Conservation (phyloP, 306 rosid genomes). For the Aeschynomene evenia region DNA sequence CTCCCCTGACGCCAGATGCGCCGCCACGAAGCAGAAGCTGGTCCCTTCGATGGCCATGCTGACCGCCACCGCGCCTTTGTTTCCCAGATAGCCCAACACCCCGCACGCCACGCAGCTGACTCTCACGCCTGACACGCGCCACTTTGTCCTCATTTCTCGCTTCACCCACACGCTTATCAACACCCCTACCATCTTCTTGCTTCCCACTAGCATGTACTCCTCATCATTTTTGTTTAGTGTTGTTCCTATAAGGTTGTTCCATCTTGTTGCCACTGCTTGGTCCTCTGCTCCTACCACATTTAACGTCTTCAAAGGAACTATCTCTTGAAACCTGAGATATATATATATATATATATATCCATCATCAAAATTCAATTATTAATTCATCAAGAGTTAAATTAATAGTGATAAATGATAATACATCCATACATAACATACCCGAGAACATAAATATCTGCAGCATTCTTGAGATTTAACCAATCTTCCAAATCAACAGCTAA, state of each 20-base stretch:
- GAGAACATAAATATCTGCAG: conserved; percentile 85
- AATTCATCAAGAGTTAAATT: background rate
- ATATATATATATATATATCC: background rate
- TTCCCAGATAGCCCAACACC: conserved; percentile 93
- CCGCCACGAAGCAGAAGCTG: conserved; percentile 81
- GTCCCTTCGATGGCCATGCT: conserved; percentile 92
- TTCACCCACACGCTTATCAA: conserved; percentile 84
- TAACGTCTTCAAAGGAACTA: conserved; percentile 77
- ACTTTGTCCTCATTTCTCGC: conserved; percentile 53
- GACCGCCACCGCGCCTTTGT: conserved; percentile 87
- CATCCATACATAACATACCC: conserved; percentile 88
- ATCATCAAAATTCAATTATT: no score
- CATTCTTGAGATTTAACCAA: conserved; percentile 80
- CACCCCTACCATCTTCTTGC: conserved; percentile 98
- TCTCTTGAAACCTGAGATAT: conserved; percentile 72
- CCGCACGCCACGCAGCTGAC: conserved; percentile 93
- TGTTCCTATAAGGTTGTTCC: conserved; percentile 78
- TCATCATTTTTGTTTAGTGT: conserved; percentile 52
- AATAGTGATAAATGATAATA: no score
- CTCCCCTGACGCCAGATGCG: conserved; percentile 92
- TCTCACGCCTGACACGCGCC: conserved; percentile 64
- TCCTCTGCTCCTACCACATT: conserved; percentile 88
- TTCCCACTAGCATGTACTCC: conserved; percentile 58
- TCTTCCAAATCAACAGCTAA: conserved; percentile 85
- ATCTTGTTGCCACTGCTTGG: conserved; percentile 63